Conservation (phyloP, 2,329 filamentous ascomycete species). For the Clonostachys rhizophaga region DNA sequence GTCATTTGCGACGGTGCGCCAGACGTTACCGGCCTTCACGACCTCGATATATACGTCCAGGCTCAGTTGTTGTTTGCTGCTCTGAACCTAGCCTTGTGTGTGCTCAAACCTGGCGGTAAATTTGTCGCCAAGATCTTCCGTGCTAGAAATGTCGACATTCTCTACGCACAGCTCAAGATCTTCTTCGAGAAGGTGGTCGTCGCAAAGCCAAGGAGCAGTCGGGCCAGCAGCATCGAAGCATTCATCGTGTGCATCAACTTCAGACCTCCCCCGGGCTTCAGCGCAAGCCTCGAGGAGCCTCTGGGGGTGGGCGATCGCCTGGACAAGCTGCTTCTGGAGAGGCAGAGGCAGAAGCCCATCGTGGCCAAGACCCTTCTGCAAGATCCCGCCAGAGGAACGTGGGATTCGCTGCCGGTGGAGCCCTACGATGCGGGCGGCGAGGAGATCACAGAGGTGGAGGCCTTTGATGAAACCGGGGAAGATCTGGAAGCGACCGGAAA, state of each 20-base stretch:
- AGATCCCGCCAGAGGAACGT: slow-evolving; percentile 37
- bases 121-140: slow-evolving; percentile 99
- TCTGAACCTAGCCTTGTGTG: slow-evolving; percentile 87
- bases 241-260: slow-evolving; percentile 96
- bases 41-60: slow-evolving; percentile 97
- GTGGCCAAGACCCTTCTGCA: slow-evolving; percentile 38
- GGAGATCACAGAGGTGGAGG: slow-evolving; percentile 39
- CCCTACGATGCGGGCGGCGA: slow-evolving; percentile 6
- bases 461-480: slow-evolving; percentile 35
- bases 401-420: slow-evolving; percentile 23
- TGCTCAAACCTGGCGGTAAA: slow-evolving; percentile 86
- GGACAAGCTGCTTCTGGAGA: slow-evolving; percentile 40
- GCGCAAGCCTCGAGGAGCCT: slow-evolving; percentile 70
- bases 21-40: slow-evolving; percentile 93
- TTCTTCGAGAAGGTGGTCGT: slow-evolving; percentile 85
- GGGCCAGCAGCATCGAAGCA: slow-evolving; percentile 94
- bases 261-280: slow-evolving; percentile 70
- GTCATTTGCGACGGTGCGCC: slow-evolving; percentile 94
- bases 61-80: slow-evolving; percentile 92
- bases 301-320: slow-evolving; percentile 60
- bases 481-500: slow-evolving; percentile 16
- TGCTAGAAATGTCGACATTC: slow-evolving; percentile 88
- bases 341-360: slow-evolving; percentile 30
- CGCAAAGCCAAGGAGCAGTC: slow-evolving; percentile 87
- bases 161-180: slow-evolving; percentile 89